Conservation (phyloP, 2,329 filamentous ascomycete species). For the Alternaria sp. region DNA sequence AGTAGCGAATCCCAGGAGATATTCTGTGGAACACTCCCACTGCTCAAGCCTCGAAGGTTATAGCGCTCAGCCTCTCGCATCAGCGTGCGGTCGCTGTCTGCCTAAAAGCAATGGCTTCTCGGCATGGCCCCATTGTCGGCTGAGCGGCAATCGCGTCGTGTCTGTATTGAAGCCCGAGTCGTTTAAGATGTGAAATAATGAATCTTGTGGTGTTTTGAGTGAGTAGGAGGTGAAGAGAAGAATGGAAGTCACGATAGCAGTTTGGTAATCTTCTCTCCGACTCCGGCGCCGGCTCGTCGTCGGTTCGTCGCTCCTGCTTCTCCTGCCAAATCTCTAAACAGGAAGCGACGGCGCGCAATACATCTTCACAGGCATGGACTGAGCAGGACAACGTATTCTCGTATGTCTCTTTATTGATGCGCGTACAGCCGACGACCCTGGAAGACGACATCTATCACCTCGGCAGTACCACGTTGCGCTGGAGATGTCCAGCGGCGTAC, state of each 20-base stretch:
- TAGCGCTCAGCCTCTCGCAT: conserved; percentile 7
- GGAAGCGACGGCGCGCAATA: background rate
- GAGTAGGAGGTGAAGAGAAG: background rate
- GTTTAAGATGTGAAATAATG: background rate
- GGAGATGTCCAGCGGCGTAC: background rate
- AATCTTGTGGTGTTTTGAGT: background rate
- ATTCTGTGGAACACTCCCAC: background rate
- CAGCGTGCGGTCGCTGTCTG: background rate
- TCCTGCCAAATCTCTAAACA: background rate
- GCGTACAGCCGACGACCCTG: background rate
- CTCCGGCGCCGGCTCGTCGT: background rate
- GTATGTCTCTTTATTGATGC: background rate
- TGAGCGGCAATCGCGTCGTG: background rate
- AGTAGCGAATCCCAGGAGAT: background rate
- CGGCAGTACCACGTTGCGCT: background rate
- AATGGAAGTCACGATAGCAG: background rate
- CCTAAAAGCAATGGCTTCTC: background rate
- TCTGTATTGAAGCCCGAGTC: background rate
- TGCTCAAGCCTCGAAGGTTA: background rate
- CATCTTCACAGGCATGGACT: background rate
- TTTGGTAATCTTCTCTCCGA: background rate
- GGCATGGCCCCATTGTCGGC: background rate
- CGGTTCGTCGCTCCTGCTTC: background rate
- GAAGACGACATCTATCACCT: background rate
- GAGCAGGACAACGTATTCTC: background rate